Percentiles rank a stretch among this genome's conserved stretches.
These are phyloP conservation scores for Penicillium paneum DNA, from an alignment of 2,329 filamentous ascomycete genomes.

Conservation along the genomic window DNA sequence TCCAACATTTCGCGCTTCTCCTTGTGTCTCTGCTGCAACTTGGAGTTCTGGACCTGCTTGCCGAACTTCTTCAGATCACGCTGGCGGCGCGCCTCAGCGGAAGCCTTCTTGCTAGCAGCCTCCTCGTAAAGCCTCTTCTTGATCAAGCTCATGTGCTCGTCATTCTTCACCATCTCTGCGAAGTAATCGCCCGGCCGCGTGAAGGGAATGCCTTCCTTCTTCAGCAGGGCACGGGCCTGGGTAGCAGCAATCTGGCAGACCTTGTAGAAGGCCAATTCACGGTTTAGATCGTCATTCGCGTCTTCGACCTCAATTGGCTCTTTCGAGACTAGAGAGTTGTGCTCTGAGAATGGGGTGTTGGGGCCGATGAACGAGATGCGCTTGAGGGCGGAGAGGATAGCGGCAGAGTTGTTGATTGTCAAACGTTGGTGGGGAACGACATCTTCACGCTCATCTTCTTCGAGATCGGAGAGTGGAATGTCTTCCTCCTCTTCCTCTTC, in stretches of 20 bases:
- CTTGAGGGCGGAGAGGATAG: slow-evolving; percentile 74
- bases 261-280: slow-evolving; percentile 89
- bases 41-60: slow-evolving; percentile 95
- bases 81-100: slow-evolving; percentile 84
- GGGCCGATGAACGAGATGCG: slow-evolving; percentile 58
- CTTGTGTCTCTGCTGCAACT: slow-evolving; percentile 90
- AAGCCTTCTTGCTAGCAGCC: slow-evolving; percentile 86
- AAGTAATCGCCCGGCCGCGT: slow-evolving; percentile 92
- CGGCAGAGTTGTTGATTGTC: slow-evolving; percentile 94
- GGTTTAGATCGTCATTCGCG: slow-evolving; percentile 84
- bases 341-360: slow-evolving; percentile 73
- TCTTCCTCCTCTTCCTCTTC: slow-evolving; percentile 78
- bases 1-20: slow-evolving; percentile 89
- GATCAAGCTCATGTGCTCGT: slow-evolving; percentile 97
- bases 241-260: slow-evolving; percentile 79
- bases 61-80: slow-evolving; percentile 98
- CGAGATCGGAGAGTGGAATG: slow-evolving; percentile 80
- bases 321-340: slow-evolving; percentile 71
- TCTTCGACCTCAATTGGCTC: slow-evolving; percentile 72
- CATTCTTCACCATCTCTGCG: slow-evolving; percentile 97
- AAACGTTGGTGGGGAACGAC: slow-evolving; percentile 86
- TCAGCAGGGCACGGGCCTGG: slow-evolving; percentile 68
- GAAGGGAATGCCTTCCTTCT: slow-evolving; percentile 80
- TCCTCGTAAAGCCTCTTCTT: slow-evolving; percentile 91
- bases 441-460: slow-evolving; percentile 79